These are phyloP conservation scores for Steccherinum ochraceum DNA, from an alignment of 768 basidiomycete genomes.

Conservation along the genomic window DNA sequence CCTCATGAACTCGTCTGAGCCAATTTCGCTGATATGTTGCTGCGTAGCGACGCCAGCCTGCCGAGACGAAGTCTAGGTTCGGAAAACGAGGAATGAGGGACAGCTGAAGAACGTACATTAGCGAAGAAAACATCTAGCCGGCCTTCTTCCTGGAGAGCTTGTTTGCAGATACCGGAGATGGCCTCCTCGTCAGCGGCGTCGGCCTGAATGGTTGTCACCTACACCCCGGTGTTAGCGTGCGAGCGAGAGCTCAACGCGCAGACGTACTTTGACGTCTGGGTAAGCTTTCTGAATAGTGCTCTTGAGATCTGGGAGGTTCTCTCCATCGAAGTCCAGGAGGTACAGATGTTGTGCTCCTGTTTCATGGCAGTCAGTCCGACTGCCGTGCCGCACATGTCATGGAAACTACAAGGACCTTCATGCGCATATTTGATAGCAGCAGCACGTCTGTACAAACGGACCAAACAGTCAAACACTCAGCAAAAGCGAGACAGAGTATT, in stretches of 20 bases:
- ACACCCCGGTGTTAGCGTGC: too few relatives aligned
- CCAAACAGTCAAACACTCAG: neutral
- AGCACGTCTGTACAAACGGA: constrained; percentile 47
- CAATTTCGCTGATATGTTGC: constrained; percentile 42
- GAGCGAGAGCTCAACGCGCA: too few relatives aligned
- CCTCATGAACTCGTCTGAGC: constrained; percentile 65
- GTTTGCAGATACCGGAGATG: constrained; percentile 63
- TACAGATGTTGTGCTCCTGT: constrained; percentile 72
- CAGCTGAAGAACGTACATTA: constrained; percentile 52
- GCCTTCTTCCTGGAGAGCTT: constrained; percentile 74
- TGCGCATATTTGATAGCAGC: constrained; percentile 69
- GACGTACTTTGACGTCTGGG: constrained; percentile 71
- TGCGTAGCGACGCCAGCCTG: constrained; percentile 63
- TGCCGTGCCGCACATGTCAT: too few relatives aligned
- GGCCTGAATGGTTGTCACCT: constrained; percentile 75
- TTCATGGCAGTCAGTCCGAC: too few relatives aligned
- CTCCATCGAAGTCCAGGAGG: constrained; percentile 62
- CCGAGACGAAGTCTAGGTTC: too few relatives aligned
- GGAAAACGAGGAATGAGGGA: too few relatives aligned
- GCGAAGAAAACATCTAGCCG: constrained; percentile 92
- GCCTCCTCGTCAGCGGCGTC: constrained; percentile 79
- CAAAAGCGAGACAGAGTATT: constrained; percentile 2
- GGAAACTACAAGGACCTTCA: too few relatives aligned
- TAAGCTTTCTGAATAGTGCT: constrained; percentile 60
- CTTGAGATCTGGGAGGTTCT: constrained; percentile 67